phyloP scores from a whole-genome alignment of 805 yeast genomes.

The Starmerella roubikii region DNA sequence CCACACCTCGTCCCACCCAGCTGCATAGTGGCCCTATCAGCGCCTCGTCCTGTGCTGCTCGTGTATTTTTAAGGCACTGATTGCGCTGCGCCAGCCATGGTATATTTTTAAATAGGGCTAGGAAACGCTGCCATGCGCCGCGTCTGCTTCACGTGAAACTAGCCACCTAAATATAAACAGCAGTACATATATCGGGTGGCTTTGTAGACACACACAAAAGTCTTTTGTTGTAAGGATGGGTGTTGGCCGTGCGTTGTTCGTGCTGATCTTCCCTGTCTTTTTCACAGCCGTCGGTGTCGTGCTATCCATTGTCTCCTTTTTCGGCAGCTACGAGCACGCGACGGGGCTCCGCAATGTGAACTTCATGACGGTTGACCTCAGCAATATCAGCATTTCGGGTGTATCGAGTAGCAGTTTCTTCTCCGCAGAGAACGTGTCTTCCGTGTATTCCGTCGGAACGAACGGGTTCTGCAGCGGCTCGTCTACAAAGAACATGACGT shows the following conservation, averaged over 20 bases:
- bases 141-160: too few relatives aligned
- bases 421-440: conserved; percentile 29
- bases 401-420: not conserved
- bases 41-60: too few relatives aligned
- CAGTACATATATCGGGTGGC: too few relatives aligned
- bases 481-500: conserved; percentile 19
- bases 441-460: conserved; percentile 41
- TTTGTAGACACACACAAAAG: too few relatives aligned
- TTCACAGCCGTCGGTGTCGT: conserved; percentile 32
- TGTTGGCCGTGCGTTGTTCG: conserved; percentile 22
- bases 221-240: conserved; percentile 8
- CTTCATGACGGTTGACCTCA: conserved; percentile 35
- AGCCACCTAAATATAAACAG: too few relatives aligned
- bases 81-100: too few relatives aligned
- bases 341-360: conserved; percentile 35
- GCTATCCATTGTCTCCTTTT: conserved; percentile 37
- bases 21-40: too few relatives aligned
- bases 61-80: too few relatives aligned
- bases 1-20: too few relatives aligned
- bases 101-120: too few relatives aligned
- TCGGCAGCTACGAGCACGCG: conserved; percentile 37
- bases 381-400: conserved; percentile 23
- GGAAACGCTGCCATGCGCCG: too few relatives aligned
- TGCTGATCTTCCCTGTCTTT: conserved; percentile 25
- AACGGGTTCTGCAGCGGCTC: conserved; percentile 51